A percentile compares a stretch with the other conserved stretches of the same genome.
These are phyloP conservation scores for Annulohypoxylon truncatum DNA, from an alignment of 2,329 filamentous ascomycete species.

Conservation along the genomic window DNA sequence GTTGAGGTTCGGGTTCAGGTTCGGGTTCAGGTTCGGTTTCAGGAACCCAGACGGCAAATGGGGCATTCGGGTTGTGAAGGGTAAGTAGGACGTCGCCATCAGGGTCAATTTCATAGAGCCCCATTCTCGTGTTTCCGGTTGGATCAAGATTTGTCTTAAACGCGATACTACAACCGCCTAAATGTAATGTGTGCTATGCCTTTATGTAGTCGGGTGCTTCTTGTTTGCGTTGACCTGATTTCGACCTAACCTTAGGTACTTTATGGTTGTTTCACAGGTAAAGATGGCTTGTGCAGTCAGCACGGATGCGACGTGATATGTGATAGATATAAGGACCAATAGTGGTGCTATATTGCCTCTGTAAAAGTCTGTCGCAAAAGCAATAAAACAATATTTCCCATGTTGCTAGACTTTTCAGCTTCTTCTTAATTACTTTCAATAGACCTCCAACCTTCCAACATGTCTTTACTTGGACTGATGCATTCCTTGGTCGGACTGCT, in stretches of 20 bases:
- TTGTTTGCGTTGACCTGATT: background rate
- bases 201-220: background rate
- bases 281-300: too few relatives aligned
- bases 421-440: too few relatives aligned
- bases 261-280: background rate
- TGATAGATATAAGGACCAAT: background rate
- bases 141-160: background rate
- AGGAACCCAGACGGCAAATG: conserved; percentile 13
- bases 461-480: background rate
- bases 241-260: background rate
- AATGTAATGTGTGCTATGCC: background rate
- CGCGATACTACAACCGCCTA: too few relatives aligned
- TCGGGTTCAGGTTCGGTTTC: background rate
- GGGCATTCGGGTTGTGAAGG: conserved; percentile 15
- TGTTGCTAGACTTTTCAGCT: too few relatives aligned
- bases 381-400: too few relatives aligned
- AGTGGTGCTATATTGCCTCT: too few relatives aligned
- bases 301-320: background rate
- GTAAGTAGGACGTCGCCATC: conserved; percentile 27
- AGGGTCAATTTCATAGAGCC: conserved; percentile 15
- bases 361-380: too few relatives aligned
- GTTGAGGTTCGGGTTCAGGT: background rate
- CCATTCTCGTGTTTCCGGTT: background rate
- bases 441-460: background rate
- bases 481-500: background rate